A percentile compares a stretch with the other conserved stretches of the same genome.
Conservation (phyloP, 2,329 filamentous ascomycete species). For the Thelonectria rubi region DNA sequence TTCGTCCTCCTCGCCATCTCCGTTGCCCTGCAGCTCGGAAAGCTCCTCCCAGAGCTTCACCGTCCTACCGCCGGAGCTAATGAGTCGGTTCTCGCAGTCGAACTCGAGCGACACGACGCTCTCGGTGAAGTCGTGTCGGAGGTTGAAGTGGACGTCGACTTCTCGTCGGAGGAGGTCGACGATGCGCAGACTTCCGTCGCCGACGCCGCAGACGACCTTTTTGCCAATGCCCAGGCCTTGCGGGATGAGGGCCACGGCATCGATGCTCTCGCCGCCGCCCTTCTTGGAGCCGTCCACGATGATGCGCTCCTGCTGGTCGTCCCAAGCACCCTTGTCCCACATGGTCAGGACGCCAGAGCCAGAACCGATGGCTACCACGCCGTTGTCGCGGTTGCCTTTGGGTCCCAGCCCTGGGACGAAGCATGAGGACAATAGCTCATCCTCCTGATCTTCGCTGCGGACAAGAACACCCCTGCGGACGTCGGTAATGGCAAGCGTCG, state of each 20-base stretch:
- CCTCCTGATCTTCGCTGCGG: conserved; percentile 92
- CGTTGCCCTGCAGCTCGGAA: conserved; percentile 58
- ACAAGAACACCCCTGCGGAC: conserved; percentile 85
- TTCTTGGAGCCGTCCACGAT: conserved; percentile 70
- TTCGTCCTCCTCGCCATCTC: conserved; percentile 52
- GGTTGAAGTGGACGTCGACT: conserved; percentile 69
- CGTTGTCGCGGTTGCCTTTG: conserved; percentile 71
- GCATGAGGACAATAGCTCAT: conserved; percentile 84
- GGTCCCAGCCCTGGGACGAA: conserved; percentile 81
- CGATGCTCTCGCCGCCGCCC: conserved; percentile 78
- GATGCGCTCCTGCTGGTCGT: conserved; percentile 91
- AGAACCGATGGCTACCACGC: conserved; percentile 78
- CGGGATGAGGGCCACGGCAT: conserved; percentile 78
- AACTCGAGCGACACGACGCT: conserved; percentile 84
- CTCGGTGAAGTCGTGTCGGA: conserved; percentile 84
- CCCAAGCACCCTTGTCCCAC: conserved; percentile 95
- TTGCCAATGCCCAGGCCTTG: conserved; percentile 75
- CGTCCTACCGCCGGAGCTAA: conserved; percentile 85
- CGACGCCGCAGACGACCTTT: conserved; percentile 81
- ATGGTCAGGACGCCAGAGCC: conserved; percentile 85
- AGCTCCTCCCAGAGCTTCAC: conserved; percentile 95
- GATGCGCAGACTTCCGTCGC: conserved; percentile 81
- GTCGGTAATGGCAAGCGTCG: conserved; percentile 90
- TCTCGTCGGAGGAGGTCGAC: conserved; percentile 80
- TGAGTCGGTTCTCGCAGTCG: conserved; percentile 85